Evolutionary conservation across 805 yeast species (phyloP).

Genomic region (Yarrowia bubula): DNA sequence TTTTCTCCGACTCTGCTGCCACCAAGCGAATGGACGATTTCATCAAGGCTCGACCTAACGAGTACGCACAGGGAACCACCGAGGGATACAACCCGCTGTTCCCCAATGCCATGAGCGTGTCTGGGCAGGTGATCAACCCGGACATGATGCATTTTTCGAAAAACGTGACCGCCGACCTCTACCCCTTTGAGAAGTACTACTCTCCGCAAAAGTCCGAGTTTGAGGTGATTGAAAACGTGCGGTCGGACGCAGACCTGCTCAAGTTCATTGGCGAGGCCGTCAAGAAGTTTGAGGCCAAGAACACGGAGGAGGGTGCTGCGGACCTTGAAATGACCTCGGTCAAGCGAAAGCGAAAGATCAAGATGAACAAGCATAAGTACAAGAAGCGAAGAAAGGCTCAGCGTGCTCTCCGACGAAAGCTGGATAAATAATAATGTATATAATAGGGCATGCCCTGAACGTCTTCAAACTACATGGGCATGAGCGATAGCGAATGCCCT

Average conservation of each 20-base stretch:
- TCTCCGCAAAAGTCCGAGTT: slow-evolving; percentile 21
- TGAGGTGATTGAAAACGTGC: not conserved
- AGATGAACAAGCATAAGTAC: slow-evolving; percentile 96
- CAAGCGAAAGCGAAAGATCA: slow-evolving; percentile 65
- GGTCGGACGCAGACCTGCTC: slow-evolving; percentile 7
- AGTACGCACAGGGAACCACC: slow-evolving; percentile 20
- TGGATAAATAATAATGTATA: slow-evolving; percentile 33
- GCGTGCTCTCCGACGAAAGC: slow-evolving; percentile 47
- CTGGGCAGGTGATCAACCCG: slow-evolving; percentile 26
- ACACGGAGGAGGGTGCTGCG: not conserved
- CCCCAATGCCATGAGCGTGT: slow-evolving; percentile 21
- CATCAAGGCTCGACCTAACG: slow-evolving; percentile 12
- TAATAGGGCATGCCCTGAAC: too few species aligned
- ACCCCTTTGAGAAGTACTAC: slow-evolving; percentile 20
- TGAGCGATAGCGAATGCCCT: slow-evolving; percentile 19
- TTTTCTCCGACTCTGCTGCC: slow-evolving; percentile 25
- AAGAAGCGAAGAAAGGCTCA: slow-evolving; percentile 96
- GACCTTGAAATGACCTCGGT: slow-evolving; percentile 39
- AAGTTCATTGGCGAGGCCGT: slow-evolving; percentile 20
- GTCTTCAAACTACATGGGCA: too few species aligned
- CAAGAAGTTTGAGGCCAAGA: slow-evolving; percentile 22
- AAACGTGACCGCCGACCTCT: slow-evolving; percentile 12
- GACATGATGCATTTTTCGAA: slow-evolving; percentile 26
- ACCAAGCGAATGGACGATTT: slow-evolving; percentile 21
- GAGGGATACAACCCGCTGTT: slow-evolving; percentile 23